Evolutionary conservation across 2,329 filamentous ascomycete species (phyloP), one percentile per base, ranked within the genome.

Genomic region (Arthrobotrys sphaeroides): DNA sequence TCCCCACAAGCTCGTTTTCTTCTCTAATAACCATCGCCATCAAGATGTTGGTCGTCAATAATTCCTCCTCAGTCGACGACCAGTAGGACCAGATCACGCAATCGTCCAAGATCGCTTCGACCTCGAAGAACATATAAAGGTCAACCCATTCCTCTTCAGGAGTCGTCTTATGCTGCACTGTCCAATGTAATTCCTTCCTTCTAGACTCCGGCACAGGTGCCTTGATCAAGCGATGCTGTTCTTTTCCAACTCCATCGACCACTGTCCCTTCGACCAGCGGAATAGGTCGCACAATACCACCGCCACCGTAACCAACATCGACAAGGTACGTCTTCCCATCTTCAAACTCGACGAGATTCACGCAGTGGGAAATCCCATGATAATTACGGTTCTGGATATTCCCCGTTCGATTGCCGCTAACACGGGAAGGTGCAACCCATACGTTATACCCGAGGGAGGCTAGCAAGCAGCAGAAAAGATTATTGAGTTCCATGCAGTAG

Each of bases 401-500:
- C 3, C 62, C 64, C 1, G 36, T 47, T 28, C 38, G 42, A 16
- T 64, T 51, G 16, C 45, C 24, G 10, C 64, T 51, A n/a, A 53
- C 47, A 43, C 72, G 64, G 3, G 72, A 59, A 28, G 64, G 55
- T 7, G 45, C 55, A 2, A 64, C 28, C 72, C 72, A 75, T 36
- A 16, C 33, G 51, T 61, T 60, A 36, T 51, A 75, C 3, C 72
- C 72, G 2, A 75, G 57, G 12, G 45, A 59, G 22, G 55, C 53
- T 42, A 75, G 57, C 6, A 75, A 26, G 13, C 61, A 43, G 40
- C 55, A 68, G 57, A 75, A 75, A 24, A 75, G 64, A 40, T 40
- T 51, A 42, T 75, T 75, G 13, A 69, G 26, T 31, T 75, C 72
- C 62, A 75, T 68, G 57, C 64, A 64, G 31, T 64, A 69, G 47